A percentile compares a stretch with the other conserved stretches of the same genome.
These are phyloP conservation scores for Daldinia decipiens DNA, from an alignment of 495 filamentous ascomycete genomes.

Conservation along the genomic window DNA sequence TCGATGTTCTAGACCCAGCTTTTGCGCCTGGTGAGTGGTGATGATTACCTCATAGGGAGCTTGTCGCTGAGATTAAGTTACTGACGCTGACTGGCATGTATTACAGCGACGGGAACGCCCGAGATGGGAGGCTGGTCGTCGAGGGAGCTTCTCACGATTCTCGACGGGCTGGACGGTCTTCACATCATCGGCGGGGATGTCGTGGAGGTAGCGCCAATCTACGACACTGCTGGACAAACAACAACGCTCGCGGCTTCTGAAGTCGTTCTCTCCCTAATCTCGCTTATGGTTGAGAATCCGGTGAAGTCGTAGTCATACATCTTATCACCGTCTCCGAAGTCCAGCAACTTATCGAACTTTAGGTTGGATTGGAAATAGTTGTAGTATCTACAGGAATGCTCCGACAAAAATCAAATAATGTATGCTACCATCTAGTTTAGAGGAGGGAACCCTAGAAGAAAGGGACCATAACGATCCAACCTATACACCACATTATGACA, in stretches of 20 bases:
- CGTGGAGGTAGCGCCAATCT: slow-evolving; percentile 76
- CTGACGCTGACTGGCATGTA: slow-evolving; percentile 11
- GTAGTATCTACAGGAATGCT: slow-evolving; percentile 26
- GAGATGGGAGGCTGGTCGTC: slow-evolving; percentile 91
- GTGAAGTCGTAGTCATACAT: slow-evolving; percentile 32
- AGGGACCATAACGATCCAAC: slow-evolving; percentile 32
- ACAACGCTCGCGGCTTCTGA: slow-evolving; percentile 74
- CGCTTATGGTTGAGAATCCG: slow-evolving; percentile 52
- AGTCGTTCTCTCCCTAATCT: slow-evolving; percentile 49
- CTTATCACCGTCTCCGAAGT: background rate
- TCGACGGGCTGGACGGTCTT: slow-evolving; percentile 68
- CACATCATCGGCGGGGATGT: slow-evolving; percentile 83
- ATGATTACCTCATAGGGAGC: background rate
- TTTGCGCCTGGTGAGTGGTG: slow-evolving; percentile 50
- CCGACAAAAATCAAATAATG: slow-evolving; percentile 19
- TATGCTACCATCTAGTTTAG: slow-evolving; percentile 35
- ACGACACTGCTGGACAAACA: slow-evolving; percentile 74
- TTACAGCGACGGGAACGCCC: slow-evolving; percentile 78
- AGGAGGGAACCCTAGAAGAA: slow-evolving; percentile 29
- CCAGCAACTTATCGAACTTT: background rate
- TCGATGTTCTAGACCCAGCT: slow-evolving; percentile 87
- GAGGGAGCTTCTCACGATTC: slow-evolving; percentile 67
- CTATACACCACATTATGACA: slow-evolving; percentile 38
- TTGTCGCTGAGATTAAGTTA: background rate
- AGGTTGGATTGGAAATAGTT: slow-evolving; percentile 31